phyloP scores from a whole-genome alignment of 164 flowering plant species.

The Vitis riparia region DNA sequence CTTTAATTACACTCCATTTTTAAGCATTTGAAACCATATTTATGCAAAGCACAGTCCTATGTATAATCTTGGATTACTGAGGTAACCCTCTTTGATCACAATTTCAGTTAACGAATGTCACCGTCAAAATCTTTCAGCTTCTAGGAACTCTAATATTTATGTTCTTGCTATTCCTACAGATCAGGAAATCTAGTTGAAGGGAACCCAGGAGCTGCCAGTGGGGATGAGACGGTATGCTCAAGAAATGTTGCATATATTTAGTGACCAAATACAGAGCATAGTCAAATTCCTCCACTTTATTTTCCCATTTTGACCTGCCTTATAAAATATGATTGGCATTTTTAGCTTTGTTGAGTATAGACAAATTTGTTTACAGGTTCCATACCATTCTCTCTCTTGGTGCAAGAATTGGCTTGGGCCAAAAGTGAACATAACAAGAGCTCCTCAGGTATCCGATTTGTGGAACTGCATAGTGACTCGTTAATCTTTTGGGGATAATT shows the following conservation, averaged over 20 bases:
- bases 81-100: background rate
- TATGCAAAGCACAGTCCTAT: background rate
- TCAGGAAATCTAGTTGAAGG: constrained; percentile 88
- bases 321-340: background rate
- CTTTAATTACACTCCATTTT: too few species aligned
- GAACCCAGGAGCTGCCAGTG: constrained; percentile 81
- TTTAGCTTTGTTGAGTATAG: constrained; percentile 2
- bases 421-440: constrained; percentile 88
- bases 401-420: constrained; percentile 98
- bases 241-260: background rate
- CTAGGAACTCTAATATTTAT: background rate
- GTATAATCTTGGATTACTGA: background rate
- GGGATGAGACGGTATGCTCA: constrained; percentile 89
- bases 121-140: background rate
- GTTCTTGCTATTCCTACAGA: constrained; percentile 38
- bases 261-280: background rate
- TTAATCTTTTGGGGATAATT: too few species aligned
- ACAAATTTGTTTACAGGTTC: constrained; percentile 53
- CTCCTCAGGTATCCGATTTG: constrained; percentile 78
- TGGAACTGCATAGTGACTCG: too few species aligned
- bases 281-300: background rate
- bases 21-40: background rate
- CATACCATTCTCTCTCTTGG: constrained; percentile 95
- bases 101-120: background rate
- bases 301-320: background rate